Conservation (phyloP, 257 asterid genomes). For the Solanum ossicruentum region DNA sequence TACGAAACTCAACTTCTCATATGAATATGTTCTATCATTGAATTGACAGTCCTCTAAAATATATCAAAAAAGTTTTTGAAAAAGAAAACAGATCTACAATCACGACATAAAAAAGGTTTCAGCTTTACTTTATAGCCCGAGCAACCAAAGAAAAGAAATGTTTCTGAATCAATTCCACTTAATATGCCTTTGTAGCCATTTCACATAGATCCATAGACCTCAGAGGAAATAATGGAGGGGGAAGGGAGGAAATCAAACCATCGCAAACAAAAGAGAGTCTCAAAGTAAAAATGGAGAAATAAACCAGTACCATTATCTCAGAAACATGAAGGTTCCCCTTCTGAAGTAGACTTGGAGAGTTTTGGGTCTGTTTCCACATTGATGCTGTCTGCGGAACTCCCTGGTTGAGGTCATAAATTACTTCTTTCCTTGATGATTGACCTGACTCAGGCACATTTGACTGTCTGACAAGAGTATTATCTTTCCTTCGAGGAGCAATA, state of each 20-base stretch:
- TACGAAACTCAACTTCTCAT: neutral
- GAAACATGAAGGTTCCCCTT: neutral
- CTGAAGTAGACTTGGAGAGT: neutral
- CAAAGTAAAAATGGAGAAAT: neutral
- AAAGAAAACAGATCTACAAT: neutral
- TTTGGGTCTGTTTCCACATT: neutral
- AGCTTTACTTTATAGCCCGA: neutral
- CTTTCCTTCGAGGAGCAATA: neutral
- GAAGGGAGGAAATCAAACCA: neutral
- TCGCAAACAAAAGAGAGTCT: neutral
- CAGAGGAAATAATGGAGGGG: neutral
- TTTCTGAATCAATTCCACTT: neutral
- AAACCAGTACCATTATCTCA: neutral
- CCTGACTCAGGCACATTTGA: neutral
- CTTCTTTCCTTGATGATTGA: neutral
- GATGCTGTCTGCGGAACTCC: neutral
- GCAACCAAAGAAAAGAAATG: neutral
- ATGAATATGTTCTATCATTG: neutral
- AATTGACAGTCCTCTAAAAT: neutral
- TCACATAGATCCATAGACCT: neutral
- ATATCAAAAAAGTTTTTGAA: neutral
- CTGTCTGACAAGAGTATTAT: neutral
- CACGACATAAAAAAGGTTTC: neutral
- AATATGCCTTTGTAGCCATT: neutral
- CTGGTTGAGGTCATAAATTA: neutral